Conservation (phyloP, 192 early-diverging fungal species). For the Coemansia sp. region DNA sequence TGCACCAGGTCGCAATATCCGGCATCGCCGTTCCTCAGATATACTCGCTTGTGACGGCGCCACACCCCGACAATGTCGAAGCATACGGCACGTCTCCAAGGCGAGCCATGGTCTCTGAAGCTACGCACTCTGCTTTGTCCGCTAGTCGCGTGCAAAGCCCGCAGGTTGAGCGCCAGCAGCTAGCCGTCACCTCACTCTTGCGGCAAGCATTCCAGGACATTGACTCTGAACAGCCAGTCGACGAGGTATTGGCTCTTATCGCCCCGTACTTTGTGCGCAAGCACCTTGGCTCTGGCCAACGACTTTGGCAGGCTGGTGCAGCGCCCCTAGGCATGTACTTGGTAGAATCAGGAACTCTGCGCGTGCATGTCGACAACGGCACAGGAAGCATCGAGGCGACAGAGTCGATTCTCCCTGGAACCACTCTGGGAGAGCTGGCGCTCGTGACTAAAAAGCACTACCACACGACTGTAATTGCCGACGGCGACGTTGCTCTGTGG, state of each 20-base stretch:
- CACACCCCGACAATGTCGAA: conserved; percentile 30
- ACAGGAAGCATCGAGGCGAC: conserved; percentile 44
- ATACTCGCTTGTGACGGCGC: conserved; percentile 40
- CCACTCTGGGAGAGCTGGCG: conserved; percentile 85
- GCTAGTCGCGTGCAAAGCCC: conserved; percentile 14
- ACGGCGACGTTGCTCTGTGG: conserved; percentile 75
- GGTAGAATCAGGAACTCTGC: conserved; percentile 76
- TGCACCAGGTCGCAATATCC: conserved; percentile 52
- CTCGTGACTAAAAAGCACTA: conserved; percentile 66
- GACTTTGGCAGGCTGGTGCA: conserved; percentile 70
- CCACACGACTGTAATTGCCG: conserved; percentile 63
- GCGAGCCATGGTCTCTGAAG: conserved; percentile 45
- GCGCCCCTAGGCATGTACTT: conserved; percentile 67
- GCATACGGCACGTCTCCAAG: conserved; percentile 43
- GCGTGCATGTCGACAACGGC: conserved; percentile 55
- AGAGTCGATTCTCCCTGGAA: conserved; percentile 90
- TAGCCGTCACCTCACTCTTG: conserved; percentile 59
- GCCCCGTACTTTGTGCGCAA: conserved; percentile 68
- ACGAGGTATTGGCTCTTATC: conserved; percentile 62
- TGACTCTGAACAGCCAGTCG: conserved; percentile 46
- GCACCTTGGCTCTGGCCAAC: conserved; percentile 56
- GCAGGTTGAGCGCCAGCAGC: conserved; percentile 5
- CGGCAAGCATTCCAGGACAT: conserved; percentile 69
- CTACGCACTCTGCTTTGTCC: conserved; percentile 45
- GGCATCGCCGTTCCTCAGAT: conserved; percentile 29